Evolutionary conservation across 2,329 filamentous ascomycete species (phyloP), one percentile per base, ranked within the genome.

Genomic region (Cadophora malorum): DNA sequence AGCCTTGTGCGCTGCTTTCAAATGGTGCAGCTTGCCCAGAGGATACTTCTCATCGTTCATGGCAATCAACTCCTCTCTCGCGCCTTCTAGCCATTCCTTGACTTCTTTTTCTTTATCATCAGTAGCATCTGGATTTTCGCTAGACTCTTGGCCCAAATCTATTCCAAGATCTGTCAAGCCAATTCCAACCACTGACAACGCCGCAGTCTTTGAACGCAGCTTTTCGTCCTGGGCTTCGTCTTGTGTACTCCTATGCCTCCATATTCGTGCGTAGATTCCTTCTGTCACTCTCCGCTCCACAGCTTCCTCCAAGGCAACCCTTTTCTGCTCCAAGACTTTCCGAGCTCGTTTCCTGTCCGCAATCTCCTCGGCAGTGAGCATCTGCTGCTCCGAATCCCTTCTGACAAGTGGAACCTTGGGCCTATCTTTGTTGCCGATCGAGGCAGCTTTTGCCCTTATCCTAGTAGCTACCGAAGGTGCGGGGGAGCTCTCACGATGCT

Each of bases 211-310:
- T 10, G 96, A 99, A 35, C 96, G 88, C 62, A 99, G 83, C 78
- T 97, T 97, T 75, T 97, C 94, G 77, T 99, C 96, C 76, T 95
- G 88, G 14, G 96, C 94, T 79, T 97, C 95, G 77, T 99, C 96
- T 75, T 98, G 90, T 0, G 95, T 97, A 77, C 86, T 96, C 68
- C 91, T 88, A 78, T 99, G 96, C 58, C 94, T 89, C 86, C 95
- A 99, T 77, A 99, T 93, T 72, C 91, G 90, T 67, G 90, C 86
- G 76, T 98, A 98, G 56, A 95, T 90, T 64, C 90, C 89, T 77
- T 97, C 93, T 76, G 93, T 96, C 12, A 94, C 86, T 70, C 91
- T 88, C 71, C 92, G 88, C 78, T 99, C 96, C 0, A 98, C 92
- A 4, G 94, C 93, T 79, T 99, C 96, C 79, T 99, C 95, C 35